Evolutionary conservation across 192 early-diverging fungal species (phyloP).

Genomic region (Coemansia sp.): DNA sequence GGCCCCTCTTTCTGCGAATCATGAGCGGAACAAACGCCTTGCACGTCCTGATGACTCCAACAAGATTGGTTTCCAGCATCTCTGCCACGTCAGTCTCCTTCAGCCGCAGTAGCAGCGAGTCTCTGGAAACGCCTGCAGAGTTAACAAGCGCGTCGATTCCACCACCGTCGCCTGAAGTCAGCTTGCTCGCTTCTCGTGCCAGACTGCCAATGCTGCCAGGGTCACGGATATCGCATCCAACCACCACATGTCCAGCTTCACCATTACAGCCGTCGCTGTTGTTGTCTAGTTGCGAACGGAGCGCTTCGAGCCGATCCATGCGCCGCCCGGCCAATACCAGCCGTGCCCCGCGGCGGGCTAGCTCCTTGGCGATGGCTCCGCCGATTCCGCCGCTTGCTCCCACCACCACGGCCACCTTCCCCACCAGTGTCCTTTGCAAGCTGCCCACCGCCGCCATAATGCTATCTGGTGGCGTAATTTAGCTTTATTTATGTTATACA

Average conservation of each 20-base stretch:
- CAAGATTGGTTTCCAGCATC: conserved; percentile 68
- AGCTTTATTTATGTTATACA: background rate
- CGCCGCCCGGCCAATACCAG: conserved; percentile 62
- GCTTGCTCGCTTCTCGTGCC: background rate
- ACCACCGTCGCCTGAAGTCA: background rate
- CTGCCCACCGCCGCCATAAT: background rate
- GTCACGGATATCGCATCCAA: conserved; percentile 22
- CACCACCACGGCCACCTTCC: conserved; percentile 58
- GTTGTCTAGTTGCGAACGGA: conserved; percentile 15
- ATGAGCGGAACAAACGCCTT: conserved; percentile 38
- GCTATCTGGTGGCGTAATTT: background rate
- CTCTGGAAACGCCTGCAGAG: conserved; percentile 56
- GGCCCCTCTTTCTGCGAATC: background rate
- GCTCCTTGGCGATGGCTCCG: conserved; percentile 62
- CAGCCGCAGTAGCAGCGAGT: conserved; percentile 57
- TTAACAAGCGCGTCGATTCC: conserved; percentile 37
- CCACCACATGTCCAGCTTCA: background rate
- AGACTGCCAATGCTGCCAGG: background rate
- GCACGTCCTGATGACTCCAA: conserved; percentile 66
- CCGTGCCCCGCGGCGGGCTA: conserved; percentile 60
- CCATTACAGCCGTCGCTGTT: background rate
- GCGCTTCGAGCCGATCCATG: conserved; percentile 30
- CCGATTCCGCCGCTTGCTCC: conserved; percentile 84
- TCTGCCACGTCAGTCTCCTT: conserved; percentile 51
- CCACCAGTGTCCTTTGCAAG: conserved; percentile 11